Evolutionary conservation across 2,329 filamentous ascomycete genomes (phyloP).

Genomic region (Lachnellula hyalina): DNA sequence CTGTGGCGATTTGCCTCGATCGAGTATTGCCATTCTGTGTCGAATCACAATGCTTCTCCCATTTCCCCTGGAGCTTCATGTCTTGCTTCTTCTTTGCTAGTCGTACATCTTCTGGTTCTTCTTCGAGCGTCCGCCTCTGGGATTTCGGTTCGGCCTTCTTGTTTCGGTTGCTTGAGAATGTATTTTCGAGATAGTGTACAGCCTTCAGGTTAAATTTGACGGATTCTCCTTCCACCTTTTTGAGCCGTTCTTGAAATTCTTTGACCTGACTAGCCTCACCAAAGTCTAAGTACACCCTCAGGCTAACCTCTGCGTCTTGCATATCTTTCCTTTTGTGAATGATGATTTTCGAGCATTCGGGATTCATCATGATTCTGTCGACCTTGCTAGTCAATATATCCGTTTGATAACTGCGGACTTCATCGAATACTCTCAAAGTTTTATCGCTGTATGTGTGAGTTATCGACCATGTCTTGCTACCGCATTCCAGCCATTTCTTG

Average conservation of each 20-base stretch:
- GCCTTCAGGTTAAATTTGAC: neutral
- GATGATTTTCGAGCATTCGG: neutral
- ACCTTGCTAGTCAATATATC: neutral
- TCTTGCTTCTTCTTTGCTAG: neutral
- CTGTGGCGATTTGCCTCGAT: neutral
- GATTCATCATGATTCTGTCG: neutral
- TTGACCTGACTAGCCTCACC: neutral
- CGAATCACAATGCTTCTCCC: neutral
- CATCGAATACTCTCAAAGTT: neutral
- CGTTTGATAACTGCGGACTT: neutral
- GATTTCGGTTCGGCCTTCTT: neutral
- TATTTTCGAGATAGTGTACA: neutral
- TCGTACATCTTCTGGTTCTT: slow-evolving; percentile 5
- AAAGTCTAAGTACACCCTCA: neutral
- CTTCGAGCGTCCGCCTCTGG: neutral
- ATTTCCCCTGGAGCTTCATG: neutral
- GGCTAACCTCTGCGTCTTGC: neutral
- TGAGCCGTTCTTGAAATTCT: neutral
- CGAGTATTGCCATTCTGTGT: neutral
- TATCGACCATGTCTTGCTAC: neutral
- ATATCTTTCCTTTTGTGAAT: neutral
- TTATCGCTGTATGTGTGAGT: neutral
- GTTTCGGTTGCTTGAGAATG: neutral
- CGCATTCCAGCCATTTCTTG: neutral
- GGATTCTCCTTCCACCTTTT: neutral